Conservation (phyloP, 2,329 filamentous ascomycete genomes). For the Botryosphaeria agaves region DNA sequence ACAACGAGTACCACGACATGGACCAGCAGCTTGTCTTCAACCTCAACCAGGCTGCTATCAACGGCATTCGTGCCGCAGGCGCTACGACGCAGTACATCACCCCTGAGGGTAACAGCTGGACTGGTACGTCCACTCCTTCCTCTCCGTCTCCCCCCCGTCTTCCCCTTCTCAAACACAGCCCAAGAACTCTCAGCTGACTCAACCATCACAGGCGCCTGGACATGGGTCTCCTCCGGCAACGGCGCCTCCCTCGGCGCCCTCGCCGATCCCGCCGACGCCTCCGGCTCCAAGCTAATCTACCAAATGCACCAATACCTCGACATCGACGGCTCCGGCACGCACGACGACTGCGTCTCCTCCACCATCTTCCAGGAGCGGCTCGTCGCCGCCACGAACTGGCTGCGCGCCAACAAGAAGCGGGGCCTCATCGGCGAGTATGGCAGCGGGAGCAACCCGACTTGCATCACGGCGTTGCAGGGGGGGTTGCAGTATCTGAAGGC, state of each 20-base stretch:
- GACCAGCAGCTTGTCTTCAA: slow-evolving; percentile 24
- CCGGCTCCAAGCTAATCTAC: slow-evolving; percentile 39
- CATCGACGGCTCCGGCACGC: slow-evolving; percentile 35
- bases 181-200: no score
- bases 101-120: slow-evolving; percentile 37
- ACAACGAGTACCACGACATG: slow-evolving; percentile 31
- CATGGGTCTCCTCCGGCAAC: slow-evolving; percentile 32
- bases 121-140: slow-evolving; percentile 17
- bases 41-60: slow-evolving; percentile 29
- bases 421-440: slow-evolving; percentile 39
- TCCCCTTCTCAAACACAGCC: slow-evolving; percentile 3
- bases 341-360: slow-evolving; percentile 28
- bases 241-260: slow-evolving; percentile 26
- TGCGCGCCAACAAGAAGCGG: slow-evolving; percentile 33
- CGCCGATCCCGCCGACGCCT: slow-evolving; percentile 33
- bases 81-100: slow-evolving; percentile 38
- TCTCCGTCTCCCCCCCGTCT: no score
- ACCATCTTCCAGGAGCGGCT: slow-evolving; percentile 38
- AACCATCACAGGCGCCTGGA: no score
- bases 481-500: slow-evolving; percentile 29
- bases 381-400: slow-evolving; percentile 33
- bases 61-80: slow-evolving; percentile 26
- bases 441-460: slow-evolving; percentile 31
- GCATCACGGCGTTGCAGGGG: slow-evolving; percentile 30
- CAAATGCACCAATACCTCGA: slow-evolving; percentile 49